Conservation (phyloP, 148 eudicot species). For the Salicornia ramosissima region DNA sequence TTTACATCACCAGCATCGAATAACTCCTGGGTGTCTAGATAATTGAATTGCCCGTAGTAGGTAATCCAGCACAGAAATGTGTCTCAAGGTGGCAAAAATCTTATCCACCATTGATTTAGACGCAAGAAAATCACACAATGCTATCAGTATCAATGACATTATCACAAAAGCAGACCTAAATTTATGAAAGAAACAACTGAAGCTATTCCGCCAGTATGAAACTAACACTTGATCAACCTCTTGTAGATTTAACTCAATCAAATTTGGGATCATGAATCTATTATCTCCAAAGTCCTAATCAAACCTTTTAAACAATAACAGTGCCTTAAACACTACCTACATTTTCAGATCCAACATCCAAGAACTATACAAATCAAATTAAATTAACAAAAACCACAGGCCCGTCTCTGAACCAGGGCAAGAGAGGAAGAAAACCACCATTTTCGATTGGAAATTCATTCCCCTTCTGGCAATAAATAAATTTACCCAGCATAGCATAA, state of each 20-base stretch:
- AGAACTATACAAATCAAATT: not conserved
- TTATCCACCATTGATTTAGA: not conserved
- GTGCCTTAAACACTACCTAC: conserved; percentile 20
- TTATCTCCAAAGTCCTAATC: not conserved
- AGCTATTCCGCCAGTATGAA: conserved; percentile 10
- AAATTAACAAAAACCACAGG: conserved; percentile 11
- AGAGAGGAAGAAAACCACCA: too few relatives aligned
- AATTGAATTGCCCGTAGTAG: not conserved
- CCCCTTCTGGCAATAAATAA: too few relatives aligned
- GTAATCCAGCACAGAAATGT: not conserved
- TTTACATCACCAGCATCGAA: not conserved
- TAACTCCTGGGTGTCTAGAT: not conserved
- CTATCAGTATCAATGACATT: conserved; percentile 1
- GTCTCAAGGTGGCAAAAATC: not conserved
- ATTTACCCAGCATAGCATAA: too few relatives aligned
- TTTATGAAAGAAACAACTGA: not conserved
- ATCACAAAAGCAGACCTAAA: conserved; percentile 18
- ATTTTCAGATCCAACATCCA: conserved; percentile 20
- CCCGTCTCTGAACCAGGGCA: too few relatives aligned
- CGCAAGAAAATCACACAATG: not conserved
- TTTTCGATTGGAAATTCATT: too few relatives aligned
- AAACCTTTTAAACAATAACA: not conserved
- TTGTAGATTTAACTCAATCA: not conserved
- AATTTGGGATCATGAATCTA: conserved; percentile 16
- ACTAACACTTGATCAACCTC: conserved; percentile 11